Percentiles rank a stretch among this genome's conserved stretches.
Evolutionary conservation across 345 rosid species (phyloP).

Genomic region (Durio zibethinus): DNA sequence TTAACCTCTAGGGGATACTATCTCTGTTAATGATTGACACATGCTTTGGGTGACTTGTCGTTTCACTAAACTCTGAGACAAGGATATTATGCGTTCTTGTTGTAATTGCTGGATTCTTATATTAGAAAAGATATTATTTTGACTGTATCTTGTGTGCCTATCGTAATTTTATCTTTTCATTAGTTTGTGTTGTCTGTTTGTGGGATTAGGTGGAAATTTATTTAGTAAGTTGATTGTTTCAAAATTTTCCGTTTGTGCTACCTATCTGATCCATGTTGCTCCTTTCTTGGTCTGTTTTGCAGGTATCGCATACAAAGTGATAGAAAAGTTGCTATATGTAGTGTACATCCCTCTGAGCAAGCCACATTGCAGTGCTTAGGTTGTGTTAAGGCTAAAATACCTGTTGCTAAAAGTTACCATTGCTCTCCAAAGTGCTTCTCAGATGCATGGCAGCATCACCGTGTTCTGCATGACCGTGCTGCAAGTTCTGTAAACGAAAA

Average conservation of each 20-base stretch:
- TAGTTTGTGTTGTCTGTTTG: slow-evolving; percentile 3
- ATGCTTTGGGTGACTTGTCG: background rate
- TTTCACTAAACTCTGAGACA: background rate
- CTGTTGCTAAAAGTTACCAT: slow-evolving; percentile 85
- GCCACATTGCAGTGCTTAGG: slow-evolving; percentile 92
- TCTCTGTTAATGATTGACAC: background rate
- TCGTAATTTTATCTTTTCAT: background rate
- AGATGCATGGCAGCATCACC: slow-evolving; percentile 99
- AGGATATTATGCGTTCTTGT: background rate
- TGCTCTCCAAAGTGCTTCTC: slow-evolving; percentile 90
- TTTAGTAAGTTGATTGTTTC: background rate
- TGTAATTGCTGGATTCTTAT: background rate
- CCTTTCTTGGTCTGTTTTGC: slow-evolving; percentile 27
- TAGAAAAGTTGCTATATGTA: slow-evolving; percentile 81
- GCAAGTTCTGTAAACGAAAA: slow-evolving; percentile 74
- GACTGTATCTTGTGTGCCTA: background rate
- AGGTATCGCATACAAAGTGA: slow-evolving; percentile 96
- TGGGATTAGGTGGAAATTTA: background rate
- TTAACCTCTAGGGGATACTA: background rate
- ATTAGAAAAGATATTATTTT: background rate
- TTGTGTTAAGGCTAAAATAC: slow-evolving; percentile 80
- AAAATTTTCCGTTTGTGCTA: background rate
- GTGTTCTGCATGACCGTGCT: slow-evolving; percentile 90
- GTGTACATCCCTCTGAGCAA: slow-evolving; percentile 84
- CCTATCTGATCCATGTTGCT: background rate